Conservation (phyloP, 1,139 yeast species). For the Blastobotrys elegans region DNA sequence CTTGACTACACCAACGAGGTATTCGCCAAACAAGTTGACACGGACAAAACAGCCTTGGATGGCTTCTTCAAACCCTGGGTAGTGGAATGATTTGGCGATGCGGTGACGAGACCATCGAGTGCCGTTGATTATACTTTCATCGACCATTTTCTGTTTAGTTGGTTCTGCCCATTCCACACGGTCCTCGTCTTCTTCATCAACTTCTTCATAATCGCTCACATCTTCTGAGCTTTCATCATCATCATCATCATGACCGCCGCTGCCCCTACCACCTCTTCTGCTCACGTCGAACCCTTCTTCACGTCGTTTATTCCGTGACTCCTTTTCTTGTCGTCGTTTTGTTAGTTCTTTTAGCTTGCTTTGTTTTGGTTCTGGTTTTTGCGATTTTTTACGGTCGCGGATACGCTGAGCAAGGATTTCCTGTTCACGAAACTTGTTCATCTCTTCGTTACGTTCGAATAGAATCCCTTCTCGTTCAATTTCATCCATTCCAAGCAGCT, state of each 20-base stretch:
- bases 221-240: conserved; percentile 41
- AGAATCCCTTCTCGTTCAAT: conserved; percentile 84
- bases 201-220: conserved; percentile 34
- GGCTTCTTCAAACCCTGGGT: conserved; percentile 70
- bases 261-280: conserved; percentile 22
- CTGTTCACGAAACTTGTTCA: conserved; percentile 82
- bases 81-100: conserved; percentile 69
- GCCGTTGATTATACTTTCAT: conserved; percentile 58
- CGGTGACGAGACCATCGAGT: conserved; percentile 73
- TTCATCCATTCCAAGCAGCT: conserved; percentile 75
- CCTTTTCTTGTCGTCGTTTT: conserved; percentile 70
- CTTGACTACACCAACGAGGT: conserved; percentile 78
- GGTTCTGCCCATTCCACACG: conserved; percentile 49
- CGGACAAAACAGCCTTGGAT: conserved; percentile 75
- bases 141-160: conserved; percentile 34
- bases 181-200: conserved; percentile 33
- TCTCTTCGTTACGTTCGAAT: conserved; percentile 87
- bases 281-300: conserved; percentile 31
- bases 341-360: conserved; percentile 76
- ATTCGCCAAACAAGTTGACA: conserved; percentile 71
- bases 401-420: conserved; percentile 78
- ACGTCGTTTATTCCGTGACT: conserved; percentile 28
- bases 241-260: conserved; percentile 27
- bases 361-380: conserved; percentile 36
- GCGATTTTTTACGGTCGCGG: conserved; percentile 48